Evolutionary conservation across 148 eudicot species (phyloP), one percentile per base, ranked within the genome.

Genomic region (Linanthus parryae): DNA sequence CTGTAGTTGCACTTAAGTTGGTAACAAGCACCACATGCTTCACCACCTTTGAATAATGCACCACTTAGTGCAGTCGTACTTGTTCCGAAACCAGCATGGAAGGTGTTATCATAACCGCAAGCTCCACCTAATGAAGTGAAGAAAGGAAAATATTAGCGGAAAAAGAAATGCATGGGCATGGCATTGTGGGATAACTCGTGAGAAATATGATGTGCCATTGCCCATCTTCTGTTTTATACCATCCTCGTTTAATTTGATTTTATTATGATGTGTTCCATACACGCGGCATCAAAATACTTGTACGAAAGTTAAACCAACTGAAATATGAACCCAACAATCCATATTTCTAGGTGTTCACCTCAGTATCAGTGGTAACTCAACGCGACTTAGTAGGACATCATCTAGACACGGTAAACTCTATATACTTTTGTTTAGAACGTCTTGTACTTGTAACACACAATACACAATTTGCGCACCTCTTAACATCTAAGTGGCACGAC

Each of bases 21-120:
- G 69, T 87, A 83, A 62, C 95, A 87, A 15, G 83, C 95, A 3
- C 95, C 95, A 27, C 95, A 87, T 2, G 91, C 79, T 28, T 69
- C 70, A 0, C 91, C 95, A 7, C 65, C 64, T 54, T 59, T 63
- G 59, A 75, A 87, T 7, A 87, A 62, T 10, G 63, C 77, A 7
- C 72, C 68, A 29, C 95, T 83, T 34, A 87, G 18, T 1, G 95
- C 95, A 2, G 88, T 62, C 0, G 95, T 87, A 56, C 72, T 66
- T 36, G 73, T 54, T 25, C 91, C 95, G 25, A 87, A 83, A 8
- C 95, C 95, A 0, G 91, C 88, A 25, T 73, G 75, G 52, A 75
- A 54, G 5, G 79, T 80, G 67, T 68, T 82, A 18, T 77, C 95
- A 39, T 82, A 82, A 16, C 90, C 90, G 67, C 90, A 82, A 37